phyloP scores from a whole-genome alignment of 2,329 filamentous ascomycete genomes.

The Metarhizium album region DNA sequence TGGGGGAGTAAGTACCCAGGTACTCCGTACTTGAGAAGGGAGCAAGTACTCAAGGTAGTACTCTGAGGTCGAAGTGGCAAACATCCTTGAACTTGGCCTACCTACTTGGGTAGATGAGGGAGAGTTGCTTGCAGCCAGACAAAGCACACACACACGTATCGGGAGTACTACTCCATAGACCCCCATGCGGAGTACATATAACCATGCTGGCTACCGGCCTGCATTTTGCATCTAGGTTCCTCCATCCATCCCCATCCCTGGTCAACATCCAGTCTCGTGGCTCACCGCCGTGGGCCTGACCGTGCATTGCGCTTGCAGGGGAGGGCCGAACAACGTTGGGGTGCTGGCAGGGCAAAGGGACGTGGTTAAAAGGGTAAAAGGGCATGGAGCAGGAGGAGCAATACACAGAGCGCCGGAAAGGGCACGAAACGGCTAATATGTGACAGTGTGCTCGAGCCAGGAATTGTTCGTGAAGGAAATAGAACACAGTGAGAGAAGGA shows the following conservation, averaged over 20 bases:
- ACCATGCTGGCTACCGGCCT: not conserved
- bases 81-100: too few species aligned
- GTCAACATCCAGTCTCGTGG: not conserved
- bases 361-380: not conserved
- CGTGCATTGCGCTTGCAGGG: slow-evolving; percentile 1
- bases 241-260: too few species aligned
- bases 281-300: not conserved
- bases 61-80: too few species aligned
- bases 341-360: too few species aligned
- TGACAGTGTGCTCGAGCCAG: not conserved
- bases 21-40: too few species aligned
- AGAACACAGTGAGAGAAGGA: not conserved
- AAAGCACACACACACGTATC: too few species aligned
- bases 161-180: not conserved
- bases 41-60: too few species aligned
- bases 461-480: not conserved
- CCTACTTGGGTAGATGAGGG: too few species aligned
- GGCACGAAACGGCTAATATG: not conserved
- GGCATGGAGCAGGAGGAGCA: not conserved
- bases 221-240: not conserved
- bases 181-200: not conserved
- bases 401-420: too few species aligned
- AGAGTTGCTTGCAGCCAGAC: not conserved
- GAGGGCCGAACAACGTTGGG: not conserved
- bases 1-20: too few species aligned